Evolutionary conservation across 805 yeast genomes (phyloP), one percentile per base, ranked within the genome.

Genomic region (Kodamaea jinghongensis): DNA sequence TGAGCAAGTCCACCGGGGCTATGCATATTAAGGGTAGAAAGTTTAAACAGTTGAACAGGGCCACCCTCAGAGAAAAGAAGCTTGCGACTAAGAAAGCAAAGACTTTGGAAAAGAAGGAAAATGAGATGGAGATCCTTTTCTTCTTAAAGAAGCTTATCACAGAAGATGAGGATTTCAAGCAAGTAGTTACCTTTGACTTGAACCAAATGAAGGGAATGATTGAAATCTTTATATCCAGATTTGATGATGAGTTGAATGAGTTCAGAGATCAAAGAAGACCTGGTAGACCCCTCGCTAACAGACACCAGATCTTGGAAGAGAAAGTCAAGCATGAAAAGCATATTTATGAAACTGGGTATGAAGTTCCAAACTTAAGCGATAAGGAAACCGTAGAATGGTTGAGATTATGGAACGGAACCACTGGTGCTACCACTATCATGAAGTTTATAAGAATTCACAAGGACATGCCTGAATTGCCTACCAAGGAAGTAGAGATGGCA

Each of bases 21-120:
- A 66, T 85, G 49, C 98, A 91, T 58, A 93, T 95, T 15, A 83
- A 82, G 54, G 96, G 97, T 7, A 76, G 96, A 39, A 91, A 89
- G 61, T 84, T 88, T 60, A 83, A 83, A 61, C 87, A 84, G 57
- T 66, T 91, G 37, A 82, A 82, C 41, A 71, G 93, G 47, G 97
- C 97, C n/a, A 79, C 95, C 2, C 64, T 88, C 32, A 76, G 99
- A 60, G 95, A 90, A 47, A 73, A 71, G 36, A 86, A 85, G 58
- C 63, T 91, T 37, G 75, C 71, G 27, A 70, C 70, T 36, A 78
- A 75, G 56, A 86, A 84, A 55, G 60, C 71, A 15, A 71, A 70
- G 36, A 78, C 77, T 50, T 60, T 73, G 23, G 83, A 80, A 43
- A 77, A 78, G 47, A 80, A 76, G 53, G 75, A 77, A 36, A 71